phyloP scores from a whole-genome alignment of 2,329 filamentous ascomycete species.

The Corniculantispora saksenae region DNA sequence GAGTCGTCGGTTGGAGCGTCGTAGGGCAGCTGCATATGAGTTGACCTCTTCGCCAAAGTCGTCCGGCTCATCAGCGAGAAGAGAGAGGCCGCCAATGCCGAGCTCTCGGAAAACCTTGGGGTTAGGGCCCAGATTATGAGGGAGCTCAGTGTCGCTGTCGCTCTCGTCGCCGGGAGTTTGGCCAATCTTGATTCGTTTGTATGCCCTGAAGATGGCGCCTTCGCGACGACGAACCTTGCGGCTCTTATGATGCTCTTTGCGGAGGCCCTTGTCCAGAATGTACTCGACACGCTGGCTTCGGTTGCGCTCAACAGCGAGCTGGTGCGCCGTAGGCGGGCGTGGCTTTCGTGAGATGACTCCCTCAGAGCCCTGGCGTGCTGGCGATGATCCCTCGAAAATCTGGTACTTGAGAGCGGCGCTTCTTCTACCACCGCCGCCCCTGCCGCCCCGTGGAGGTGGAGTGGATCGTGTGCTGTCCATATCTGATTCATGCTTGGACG shows the following conservation, averaged over 20 bases:
- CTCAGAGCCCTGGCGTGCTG: conserved; percentile 56
- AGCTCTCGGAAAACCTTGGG: conserved; percentile 51
- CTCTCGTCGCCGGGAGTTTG: conserved; percentile 61
- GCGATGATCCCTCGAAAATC: conserved; percentile 62
- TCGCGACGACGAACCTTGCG: conserved; percentile 64
- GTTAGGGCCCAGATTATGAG: conserved; percentile 35
- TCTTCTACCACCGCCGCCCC: conserved; percentile 34
- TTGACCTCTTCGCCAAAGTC: conserved; percentile 77
- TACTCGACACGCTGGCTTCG: conserved; percentile 79
- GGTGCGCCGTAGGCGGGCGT: conserved; percentile 77
- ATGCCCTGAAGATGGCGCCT: conserved; percentile 66
- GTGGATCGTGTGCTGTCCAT: conserved; percentile 48
- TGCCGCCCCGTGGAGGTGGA: conserved; percentile 38
- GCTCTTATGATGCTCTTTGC: conserved; percentile 63
- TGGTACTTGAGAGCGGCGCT: conserved; percentile 59
- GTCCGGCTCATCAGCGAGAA: conserved; percentile 61
- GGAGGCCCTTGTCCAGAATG: conserved; percentile 73
- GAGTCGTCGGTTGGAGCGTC: conserved; percentile 65
- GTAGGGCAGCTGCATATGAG: conserved; percentile 65
- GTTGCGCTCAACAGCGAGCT: conserved; percentile 78
- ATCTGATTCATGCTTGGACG: conserved; percentile 59
- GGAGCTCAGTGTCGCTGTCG: conserved; percentile 55
- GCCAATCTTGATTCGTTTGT: conserved; percentile 61
- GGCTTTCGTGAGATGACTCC: conserved; percentile 62
- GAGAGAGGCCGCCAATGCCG: conserved; percentile 65